Evolutionary conservation across 1,284 basidiomycete genomes (phyloP), one percentile per base, ranked within the genome.

Genomic region (Boletellus deceptivus): DNA sequence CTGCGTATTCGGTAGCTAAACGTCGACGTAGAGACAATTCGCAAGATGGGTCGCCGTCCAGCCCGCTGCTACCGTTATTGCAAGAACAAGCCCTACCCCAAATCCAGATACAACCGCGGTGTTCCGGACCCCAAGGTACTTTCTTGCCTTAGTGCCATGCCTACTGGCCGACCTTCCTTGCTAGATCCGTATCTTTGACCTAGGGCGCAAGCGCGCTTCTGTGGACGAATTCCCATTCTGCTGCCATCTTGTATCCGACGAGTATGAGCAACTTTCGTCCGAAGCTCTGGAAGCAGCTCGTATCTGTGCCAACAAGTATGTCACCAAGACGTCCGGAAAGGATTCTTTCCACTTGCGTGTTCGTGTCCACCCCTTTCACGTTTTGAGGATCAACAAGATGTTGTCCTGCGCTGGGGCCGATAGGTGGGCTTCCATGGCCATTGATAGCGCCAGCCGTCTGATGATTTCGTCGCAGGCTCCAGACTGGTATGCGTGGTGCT

Each of bases 321-420:
- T 98, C 62, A 96, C 93, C 69, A 98, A 98, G 86, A 94, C 91
- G 22, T 86, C 91, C 47, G 96, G 96, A 70, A 98, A 98, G 80
- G 96, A 99, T 69, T 92, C 95, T 18, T 98, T 99, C 94, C 96
- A 99, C 75, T 74, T 98, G 72, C 86, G 96, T 67, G 93, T 99
- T 63, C 91, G 95, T 59, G 93, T 93, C 52, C 96, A 99, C 79
- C 96, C 96, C 55, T 98, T 91, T 93, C 96, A 98, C 75, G 93
- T 98, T 63, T 78, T 99, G 75, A 91, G 96, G 63, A 98, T 98
- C 89, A 98, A 99, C 91, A 99, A 99, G 88, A 98, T 98, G 92
- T 92, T 98, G 82, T 93, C 90, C 56, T 98, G 96, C 74, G 96
- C 96, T 64, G 96, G 96, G 71, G 95, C 96, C 67, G 96, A 98